phyloP scores from a whole-genome alignment of 805 yeast species.

The Cyberlindnera maritima region DNA sequence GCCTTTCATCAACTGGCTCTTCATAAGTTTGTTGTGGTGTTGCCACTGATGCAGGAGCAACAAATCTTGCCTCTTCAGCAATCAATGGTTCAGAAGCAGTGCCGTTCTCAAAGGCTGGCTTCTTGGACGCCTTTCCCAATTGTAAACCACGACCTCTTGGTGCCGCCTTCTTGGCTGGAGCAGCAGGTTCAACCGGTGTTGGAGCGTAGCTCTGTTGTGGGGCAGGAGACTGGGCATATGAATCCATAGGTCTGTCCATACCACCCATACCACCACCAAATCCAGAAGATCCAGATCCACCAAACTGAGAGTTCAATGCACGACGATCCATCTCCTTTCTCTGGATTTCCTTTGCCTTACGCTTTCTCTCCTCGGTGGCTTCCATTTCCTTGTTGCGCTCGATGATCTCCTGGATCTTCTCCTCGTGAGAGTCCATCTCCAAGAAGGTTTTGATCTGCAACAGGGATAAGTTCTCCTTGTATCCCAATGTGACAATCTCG shows the following conservation, averaged over 20 bases:
- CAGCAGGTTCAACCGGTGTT: conserved; percentile 23
- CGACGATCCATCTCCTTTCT: conserved; percentile 69
- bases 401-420: conserved; percentile 95
- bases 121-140: conserved; percentile 52
- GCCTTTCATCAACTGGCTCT: conserved; percentile 26
- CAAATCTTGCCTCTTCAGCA: conserved; percentile 24
- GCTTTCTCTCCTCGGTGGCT: conserved; percentile 95
- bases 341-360: conserved; percentile 88
- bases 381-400: conserved; percentile 95
- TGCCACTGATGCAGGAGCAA: conserved; percentile 14
- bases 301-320: conserved; percentile 30
- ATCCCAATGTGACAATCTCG: conserved; percentile 87
- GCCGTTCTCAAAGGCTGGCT: conserved; percentile 17
- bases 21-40: background rate
- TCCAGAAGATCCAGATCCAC: conserved; percentile 7
- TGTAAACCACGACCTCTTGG: conserved; percentile 73
- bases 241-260: conserved; percentile 4
- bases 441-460: conserved; percentile 84
- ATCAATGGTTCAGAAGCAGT: conserved; percentile 32
- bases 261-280: conserved; percentile 15
- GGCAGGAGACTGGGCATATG: conserved; percentile 4
- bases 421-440: conserved; percentile 98
- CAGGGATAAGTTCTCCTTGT: conserved; percentile 79
- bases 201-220: conserved; percentile 22
- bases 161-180: conserved; percentile 30